Conservation (phyloP, 805 yeast species). For the Candida ipomoeae region DNA sequence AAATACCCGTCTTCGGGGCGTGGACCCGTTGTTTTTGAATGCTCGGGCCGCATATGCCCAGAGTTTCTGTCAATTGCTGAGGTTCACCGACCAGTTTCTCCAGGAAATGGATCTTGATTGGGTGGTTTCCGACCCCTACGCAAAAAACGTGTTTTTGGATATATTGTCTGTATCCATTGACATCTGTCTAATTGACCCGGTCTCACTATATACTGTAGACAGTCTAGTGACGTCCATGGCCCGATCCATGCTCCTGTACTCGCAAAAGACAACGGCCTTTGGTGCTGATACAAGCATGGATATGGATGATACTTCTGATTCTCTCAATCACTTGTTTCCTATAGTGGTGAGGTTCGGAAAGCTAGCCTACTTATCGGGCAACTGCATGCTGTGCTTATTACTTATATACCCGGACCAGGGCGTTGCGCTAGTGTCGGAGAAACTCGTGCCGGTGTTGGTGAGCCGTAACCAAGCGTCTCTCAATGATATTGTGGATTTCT, state of each 20-base stretch:
- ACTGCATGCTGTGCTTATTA: conserved; percentile 8
- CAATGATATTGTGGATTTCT: conserved; percentile 12
- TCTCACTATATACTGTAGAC: background rate
- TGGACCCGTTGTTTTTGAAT: background rate
- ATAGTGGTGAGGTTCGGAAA: conserved; percentile 2
- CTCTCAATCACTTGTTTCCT: background rate
- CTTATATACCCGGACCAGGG: conserved; percentile 1
- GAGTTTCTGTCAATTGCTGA: background rate
- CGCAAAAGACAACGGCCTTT: too few species aligned
- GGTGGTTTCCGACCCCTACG: background rate
- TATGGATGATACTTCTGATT: background rate
- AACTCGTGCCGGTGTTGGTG: conserved; percentile 7
- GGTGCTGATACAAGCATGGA: background rate
- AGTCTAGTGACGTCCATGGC: background rate
- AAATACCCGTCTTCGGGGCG: background rate
- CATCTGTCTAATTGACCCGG: background rate
- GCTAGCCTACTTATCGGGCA: conserved; percentile 8
- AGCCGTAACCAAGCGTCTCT: conserved; percentile 4
- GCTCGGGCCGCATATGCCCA: conserved; percentile 4
- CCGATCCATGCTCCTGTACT: background rate
- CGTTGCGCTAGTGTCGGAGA: conserved; percentile 4
- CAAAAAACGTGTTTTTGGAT: background rate
- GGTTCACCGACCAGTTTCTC: background rate
- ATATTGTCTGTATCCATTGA: background rate
- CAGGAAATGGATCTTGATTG: background rate